Evolutionary conservation across 2,329 filamentous ascomycete species (phyloP).

Genomic region (Cercospora beticola): DNA sequence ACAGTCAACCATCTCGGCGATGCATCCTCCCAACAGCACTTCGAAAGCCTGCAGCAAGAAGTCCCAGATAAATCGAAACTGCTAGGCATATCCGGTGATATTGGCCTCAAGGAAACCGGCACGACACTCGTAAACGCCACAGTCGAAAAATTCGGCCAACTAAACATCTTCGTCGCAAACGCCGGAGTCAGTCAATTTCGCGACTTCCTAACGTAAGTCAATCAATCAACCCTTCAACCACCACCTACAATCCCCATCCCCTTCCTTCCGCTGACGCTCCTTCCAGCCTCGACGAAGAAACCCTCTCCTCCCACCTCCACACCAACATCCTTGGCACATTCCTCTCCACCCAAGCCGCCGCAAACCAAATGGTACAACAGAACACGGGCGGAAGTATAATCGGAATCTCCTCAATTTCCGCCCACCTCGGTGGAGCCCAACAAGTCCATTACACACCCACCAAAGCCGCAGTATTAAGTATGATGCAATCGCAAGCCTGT

Average conservation of each 20-base stretch:
- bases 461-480: conserved; percentile 74
- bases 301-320: conserved; percentile 68
- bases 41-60: conserved; percentile 49
- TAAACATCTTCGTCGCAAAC: conserved; percentile 79
- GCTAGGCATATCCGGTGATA: conserved; percentile 71
- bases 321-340: conserved; percentile 86
- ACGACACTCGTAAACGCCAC: conserved; percentile 64
- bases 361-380: conserved; percentile 71
- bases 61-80: conserved; percentile 45
- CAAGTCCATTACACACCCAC: conserved; percentile 88
- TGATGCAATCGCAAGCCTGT: conserved; percentile 81
- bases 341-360: conserved; percentile 80
- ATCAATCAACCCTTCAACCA: background rate
- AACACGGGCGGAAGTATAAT: conserved; percentile 76
- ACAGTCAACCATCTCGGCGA: conserved; percentile 74
- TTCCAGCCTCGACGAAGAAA: conserved; percentile 58
- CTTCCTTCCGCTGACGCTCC: background rate
- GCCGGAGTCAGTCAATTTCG: conserved; percentile 85
- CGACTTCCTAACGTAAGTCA: conserved; percentile 70
- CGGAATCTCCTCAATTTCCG: conserved; percentile 70
- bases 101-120: conserved; percentile 71
- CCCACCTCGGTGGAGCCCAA: conserved; percentile 71
- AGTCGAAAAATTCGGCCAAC: conserved; percentile 56
- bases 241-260: background rate
- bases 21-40: conserved; percentile 48